These are phyloP conservation scores for Pythium aquatile DNA, from an alignment of 352 stramenopile genomes.

Conservation along the genomic window DNA sequence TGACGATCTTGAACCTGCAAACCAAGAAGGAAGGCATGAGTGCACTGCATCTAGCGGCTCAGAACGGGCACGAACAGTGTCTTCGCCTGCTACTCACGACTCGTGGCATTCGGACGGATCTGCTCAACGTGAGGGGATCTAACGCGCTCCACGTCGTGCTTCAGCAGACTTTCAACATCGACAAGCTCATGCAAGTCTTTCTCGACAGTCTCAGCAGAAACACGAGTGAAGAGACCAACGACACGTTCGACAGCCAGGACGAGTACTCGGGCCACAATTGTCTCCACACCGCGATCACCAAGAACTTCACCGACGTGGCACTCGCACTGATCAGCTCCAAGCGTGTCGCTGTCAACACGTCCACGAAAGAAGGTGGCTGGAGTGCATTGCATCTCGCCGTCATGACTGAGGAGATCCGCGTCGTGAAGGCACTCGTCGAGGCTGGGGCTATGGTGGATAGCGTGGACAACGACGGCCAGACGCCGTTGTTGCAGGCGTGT, in stretches of 20 bases:
- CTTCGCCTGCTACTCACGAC: slow-evolving; percentile 36
- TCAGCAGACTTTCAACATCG: slow-evolving; percentile 61
- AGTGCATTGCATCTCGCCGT: slow-evolving; percentile 64
- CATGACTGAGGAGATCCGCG: slow-evolving; percentile 47
- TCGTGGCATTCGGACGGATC: slow-evolving; percentile 22
- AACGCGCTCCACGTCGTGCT: slow-evolving; percentile 66
- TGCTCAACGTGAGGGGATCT: slow-evolving; percentile 38
- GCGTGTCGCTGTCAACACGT: slow-evolving; percentile 44
- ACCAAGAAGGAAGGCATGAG: slow-evolving; percentile 39
- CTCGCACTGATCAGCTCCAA: slow-evolving; percentile 43
- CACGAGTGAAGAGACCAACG: slow-evolving; percentile 15
- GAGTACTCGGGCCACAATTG: slow-evolving; percentile 43
- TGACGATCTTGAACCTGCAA: slow-evolving; percentile 35
- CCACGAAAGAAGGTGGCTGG: slow-evolving; percentile 48
- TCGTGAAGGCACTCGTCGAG: slow-evolving; percentile 46
- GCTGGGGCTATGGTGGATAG: slow-evolving; percentile 54
- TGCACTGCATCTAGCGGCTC: slow-evolving; percentile 47
- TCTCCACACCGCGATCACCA: slow-evolving; percentile 63
- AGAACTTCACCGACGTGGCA: slow-evolving; percentile 50
- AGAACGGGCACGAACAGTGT: slow-evolving; percentile 42
- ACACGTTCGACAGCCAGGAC: slow-evolving; percentile 47
- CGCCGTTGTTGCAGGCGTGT: slow-evolving; percentile 54
- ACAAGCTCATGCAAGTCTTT: slow-evolving; percentile 48
- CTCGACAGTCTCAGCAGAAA: slow-evolving; percentile 14
- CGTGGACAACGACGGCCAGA: slow-evolving; percentile 63